A percentile compares a stretch with the other conserved stretches of the same genome.
These are phyloP conservation scores for Naganishia kalamii DNA, from an alignment of 768 basidiomycete genomes.

Conservation along the genomic window DNA sequence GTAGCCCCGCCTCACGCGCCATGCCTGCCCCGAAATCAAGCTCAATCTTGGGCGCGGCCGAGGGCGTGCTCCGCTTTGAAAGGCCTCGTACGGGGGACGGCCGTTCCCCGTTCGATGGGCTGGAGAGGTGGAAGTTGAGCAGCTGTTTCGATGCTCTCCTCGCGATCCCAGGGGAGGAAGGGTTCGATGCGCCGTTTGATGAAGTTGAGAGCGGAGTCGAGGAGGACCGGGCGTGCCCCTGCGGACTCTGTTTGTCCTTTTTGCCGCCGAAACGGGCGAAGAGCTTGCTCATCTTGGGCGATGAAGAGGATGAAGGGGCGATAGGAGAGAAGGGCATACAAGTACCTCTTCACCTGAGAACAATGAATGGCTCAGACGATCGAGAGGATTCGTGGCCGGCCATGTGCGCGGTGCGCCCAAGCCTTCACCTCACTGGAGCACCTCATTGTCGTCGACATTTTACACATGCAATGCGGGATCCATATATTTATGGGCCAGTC, in stretches of 20 bases:
- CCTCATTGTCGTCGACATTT: too few relatives aligned
- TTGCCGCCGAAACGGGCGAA: background rate
- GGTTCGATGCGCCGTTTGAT: too few relatives aligned
- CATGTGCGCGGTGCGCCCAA: too few relatives aligned
- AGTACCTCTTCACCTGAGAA: background rate
- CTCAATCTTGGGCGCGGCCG: background rate
- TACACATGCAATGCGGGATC: too few relatives aligned
- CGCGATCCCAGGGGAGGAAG: too few relatives aligned
- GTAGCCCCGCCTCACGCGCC: background rate
- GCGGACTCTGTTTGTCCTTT: background rate
- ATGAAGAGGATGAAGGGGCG: background rate
- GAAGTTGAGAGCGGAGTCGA: background rate
- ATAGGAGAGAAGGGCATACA: background rate
- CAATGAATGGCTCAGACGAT: too few relatives aligned
- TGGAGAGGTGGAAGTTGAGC: too few relatives aligned
- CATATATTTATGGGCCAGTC: too few relatives aligned
- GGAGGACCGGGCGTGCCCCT: background rate
- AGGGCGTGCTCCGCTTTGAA: too few relatives aligned
- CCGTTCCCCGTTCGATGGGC: background rate
- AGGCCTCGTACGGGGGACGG: background rate
- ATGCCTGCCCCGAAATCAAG: conserved; percentile 2
- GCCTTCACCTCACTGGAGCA: too few relatives aligned
- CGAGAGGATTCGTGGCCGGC: too few relatives aligned
- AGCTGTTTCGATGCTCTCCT: too few relatives aligned
- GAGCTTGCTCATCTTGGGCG: background rate